Evolutionary conservation across 768 basidiomycete genomes (phyloP).

Genomic region (Naganishia vaughanmartiniae): DNA sequence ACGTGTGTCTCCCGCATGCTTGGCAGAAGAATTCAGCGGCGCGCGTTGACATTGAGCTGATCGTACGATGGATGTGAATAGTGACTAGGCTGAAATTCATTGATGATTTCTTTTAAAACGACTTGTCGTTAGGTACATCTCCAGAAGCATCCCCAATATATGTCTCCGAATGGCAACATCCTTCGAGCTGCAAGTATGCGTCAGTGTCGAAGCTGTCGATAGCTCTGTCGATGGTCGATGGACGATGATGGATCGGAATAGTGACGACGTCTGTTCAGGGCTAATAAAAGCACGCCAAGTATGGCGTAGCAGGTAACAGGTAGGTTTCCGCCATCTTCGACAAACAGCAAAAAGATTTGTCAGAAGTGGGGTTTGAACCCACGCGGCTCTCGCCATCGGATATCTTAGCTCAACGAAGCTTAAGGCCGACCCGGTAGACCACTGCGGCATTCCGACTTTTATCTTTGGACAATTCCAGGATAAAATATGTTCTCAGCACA

Average conservation of each 20-base stretch:
- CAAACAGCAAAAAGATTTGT: constrained; percentile 6
- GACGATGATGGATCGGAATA: no score
- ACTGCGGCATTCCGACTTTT: constrained; percentile 22
- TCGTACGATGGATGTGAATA: background rate
- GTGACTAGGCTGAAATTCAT: no score
- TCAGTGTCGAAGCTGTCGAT: no score
- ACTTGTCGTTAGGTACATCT: background rate
- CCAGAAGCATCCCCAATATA: background rate
- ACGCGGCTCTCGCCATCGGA: constrained; percentile 26
- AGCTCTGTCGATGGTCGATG: no score
- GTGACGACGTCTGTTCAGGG: background rate
- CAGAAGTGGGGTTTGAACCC: constrained; percentile 23
- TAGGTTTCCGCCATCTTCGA: background rate
- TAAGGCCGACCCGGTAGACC: constrained; percentile 27
- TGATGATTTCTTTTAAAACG: no score
- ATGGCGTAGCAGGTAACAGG: background rate
- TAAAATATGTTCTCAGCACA: no score
- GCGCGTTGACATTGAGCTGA: background rate
- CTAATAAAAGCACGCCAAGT: background rate
- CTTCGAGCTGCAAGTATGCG: no score
- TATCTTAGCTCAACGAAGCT: constrained; percentile 23
- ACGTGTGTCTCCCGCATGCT: constrained; percentile 28
- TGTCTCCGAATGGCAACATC: no score
- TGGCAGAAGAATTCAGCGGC: constrained; percentile 28
- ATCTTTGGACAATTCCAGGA: background rate